These are phyloP conservation scores for Paxillus involutus DNA, from an alignment of 768 basidiomycete genomes.

Conservation along the genomic window DNA sequence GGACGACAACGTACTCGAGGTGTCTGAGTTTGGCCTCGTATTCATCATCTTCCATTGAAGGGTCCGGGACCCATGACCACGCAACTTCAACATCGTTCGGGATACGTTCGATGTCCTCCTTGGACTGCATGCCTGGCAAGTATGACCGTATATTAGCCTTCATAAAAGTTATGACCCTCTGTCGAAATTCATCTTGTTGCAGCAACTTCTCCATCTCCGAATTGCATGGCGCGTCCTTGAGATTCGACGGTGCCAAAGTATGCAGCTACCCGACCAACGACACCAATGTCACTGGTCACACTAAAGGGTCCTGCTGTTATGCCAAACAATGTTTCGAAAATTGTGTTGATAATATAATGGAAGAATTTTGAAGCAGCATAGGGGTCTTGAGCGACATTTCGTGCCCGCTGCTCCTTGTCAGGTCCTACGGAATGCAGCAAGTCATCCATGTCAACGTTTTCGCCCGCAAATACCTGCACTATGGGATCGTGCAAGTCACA, in stretches of 20 bases:
- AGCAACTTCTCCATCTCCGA: slow-evolving; percentile 29
- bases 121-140: slow-evolving; percentile 20
- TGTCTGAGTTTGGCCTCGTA: background rate
- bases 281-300: slow-evolving; percentile 24
- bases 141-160: slow-evolving; percentile 31
- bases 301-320: slow-evolving; percentile 19
- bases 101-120: slow-evolving; percentile 21
- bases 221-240: slow-evolving; percentile 35
- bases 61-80: slow-evolving; percentile 37
- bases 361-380: slow-evolving; percentile 41
- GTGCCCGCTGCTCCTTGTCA: slow-evolving; percentile 12
- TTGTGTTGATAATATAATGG: slow-evolving; percentile 30
- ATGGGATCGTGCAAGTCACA: slow-evolving; percentile 39
- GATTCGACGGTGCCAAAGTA: slow-evolving; percentile 40
- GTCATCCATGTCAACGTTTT: slow-evolving; percentile 36
- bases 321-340: slow-evolving; percentile 33
- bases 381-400: slow-evolving; percentile 37
- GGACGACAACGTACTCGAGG: background rate
- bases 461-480: slow-evolving; percentile 28
- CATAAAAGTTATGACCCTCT: slow-evolving; percentile 30
- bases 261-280: slow-evolving; percentile 31
- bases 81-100: slow-evolving; percentile 25
- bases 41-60: slow-evolving; percentile 4
- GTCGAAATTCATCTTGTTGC: slow-evolving; percentile 25
- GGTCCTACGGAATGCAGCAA: slow-evolving; percentile 28